Conservation (phyloP, 1,284 basidiomycete species). For the Neonothopanus nambi region DNA sequence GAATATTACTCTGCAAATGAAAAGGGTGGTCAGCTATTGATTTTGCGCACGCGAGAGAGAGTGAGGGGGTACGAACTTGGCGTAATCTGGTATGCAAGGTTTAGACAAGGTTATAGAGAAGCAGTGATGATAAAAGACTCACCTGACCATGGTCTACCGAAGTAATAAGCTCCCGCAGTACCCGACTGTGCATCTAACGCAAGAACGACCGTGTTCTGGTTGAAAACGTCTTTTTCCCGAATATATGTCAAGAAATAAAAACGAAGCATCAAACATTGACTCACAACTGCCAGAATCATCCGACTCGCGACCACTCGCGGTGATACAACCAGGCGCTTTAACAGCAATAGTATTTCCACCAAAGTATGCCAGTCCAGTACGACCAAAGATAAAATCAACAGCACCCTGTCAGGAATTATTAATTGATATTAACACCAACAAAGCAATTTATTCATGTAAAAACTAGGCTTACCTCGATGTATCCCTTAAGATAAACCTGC, state of each 20-base stretch:
- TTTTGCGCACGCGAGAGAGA: slow-evolving; percentile 1
- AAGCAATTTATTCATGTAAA: too few relatives aligned
- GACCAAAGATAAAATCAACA: slow-evolving; percentile 56
- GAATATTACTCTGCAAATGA: slow-evolving; percentile 45
- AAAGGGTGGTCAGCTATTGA: slow-evolving; percentile 26
- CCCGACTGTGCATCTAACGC: slow-evolving; percentile 42
- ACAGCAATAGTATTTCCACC: slow-evolving; percentile 47
- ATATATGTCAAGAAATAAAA: background rate
- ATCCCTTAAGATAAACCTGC: slow-evolving; percentile 47
- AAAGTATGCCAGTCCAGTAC: slow-evolving; percentile 42
- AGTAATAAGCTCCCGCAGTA: slow-evolving; percentile 38
- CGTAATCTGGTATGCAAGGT: slow-evolving; percentile 28
- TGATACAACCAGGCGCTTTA: slow-evolving; percentile 43
- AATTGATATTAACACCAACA: background rate
- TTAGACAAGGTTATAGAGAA: slow-evolving; percentile 1
- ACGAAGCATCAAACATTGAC: slow-evolving; percentile 13
- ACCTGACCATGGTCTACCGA: slow-evolving; percentile 56
- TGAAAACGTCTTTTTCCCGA: slow-evolving; percentile 40
- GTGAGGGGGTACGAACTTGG: slow-evolving; percentile 34
- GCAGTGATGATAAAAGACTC: slow-evolving; percentile 3
- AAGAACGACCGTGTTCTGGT: slow-evolving; percentile 47
- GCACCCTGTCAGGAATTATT: slow-evolving; percentile 40
- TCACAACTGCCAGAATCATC: slow-evolving; percentile 50
- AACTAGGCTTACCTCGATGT: slow-evolving; percentile 43
- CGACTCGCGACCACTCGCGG: slow-evolving; percentile 50